These are phyloP conservation scores for Plasmopara viticola DNA, from an alignment of 352 stramenopile genomes.

Conservation along the genomic window DNA sequence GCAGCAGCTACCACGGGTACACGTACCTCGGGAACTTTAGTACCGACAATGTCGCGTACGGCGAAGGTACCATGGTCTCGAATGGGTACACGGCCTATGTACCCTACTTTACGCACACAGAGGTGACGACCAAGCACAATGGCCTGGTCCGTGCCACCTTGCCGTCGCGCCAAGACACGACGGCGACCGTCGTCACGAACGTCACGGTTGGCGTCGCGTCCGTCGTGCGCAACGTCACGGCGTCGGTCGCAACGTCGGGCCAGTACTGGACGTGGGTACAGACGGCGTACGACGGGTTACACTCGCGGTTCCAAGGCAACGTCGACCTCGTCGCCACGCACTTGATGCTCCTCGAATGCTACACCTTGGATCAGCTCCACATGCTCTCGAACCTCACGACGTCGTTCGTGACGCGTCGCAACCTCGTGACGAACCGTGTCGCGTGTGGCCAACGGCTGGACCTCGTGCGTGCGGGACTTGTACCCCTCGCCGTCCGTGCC, in stretches of 20 bases:
- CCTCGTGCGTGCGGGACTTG: conserved; percentile 35
- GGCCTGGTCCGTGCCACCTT: conserved; percentile 40
- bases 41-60: conserved; percentile 24
- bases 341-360: conserved; percentile 55
- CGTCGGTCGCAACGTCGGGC: conserved; percentile 42
- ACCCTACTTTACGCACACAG: conserved; percentile 31
- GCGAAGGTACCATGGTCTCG: conserved; percentile 30
- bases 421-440: conserved; percentile 42
- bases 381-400: conserved; percentile 38
- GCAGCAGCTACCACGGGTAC: conserved; percentile 28
- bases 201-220: conserved; percentile 35
- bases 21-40: conserved; percentile 45
- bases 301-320: conserved; percentile 52
- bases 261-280: conserved; percentile 60
- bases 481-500: conserved; percentile 38
- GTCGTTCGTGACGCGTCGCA: conserved; percentile 46
- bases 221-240: conserved; percentile 34
- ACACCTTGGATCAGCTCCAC: conserved; percentile 52
- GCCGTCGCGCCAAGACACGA: conserved; percentile 7
- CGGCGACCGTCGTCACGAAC: conserved; percentile 29
- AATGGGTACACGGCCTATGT: conserved; percentile 50
- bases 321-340: conserved; percentile 52
- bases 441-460: conserved; percentile 48
- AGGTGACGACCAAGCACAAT: conserved; percentile 50
- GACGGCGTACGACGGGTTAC: conserved; percentile 48